Conservation (phyloP, 129 eudicot species). For the Pseudognaphalium luteoalbum region DNA sequence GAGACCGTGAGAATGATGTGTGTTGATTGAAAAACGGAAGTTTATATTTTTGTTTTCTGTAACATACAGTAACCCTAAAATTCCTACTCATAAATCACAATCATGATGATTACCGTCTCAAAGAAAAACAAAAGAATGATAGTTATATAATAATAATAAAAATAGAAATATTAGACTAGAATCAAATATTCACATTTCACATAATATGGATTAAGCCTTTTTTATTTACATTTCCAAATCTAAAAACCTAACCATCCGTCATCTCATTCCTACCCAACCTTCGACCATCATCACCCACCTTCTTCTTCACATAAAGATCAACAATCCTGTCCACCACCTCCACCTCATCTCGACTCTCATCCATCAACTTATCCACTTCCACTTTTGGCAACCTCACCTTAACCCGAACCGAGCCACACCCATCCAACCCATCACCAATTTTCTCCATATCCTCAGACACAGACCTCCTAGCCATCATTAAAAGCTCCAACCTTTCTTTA, state of each 20-base stretch:
- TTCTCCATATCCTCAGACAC: slow-evolving; percentile 42
- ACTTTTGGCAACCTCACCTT: slow-evolving; percentile 66
- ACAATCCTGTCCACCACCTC: slow-evolving; percentile 61
- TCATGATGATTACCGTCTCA: background rate
- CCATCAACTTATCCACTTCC: slow-evolving; percentile 50
- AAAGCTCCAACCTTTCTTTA: slow-evolving; percentile 47
- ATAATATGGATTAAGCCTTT: background rate
- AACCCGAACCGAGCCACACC: slow-evolving; percentile 45
- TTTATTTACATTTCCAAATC: slow-evolving; percentile 18
- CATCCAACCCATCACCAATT: slow-evolving; percentile 21
- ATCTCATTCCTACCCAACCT: slow-evolving; percentile 17
- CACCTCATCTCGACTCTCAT: slow-evolving; percentile 49
- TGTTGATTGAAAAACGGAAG: no score
- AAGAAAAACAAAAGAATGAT: background rate
- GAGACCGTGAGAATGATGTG: no score
- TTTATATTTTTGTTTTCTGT: no score
- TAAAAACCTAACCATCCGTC: slow-evolving; percentile 11
- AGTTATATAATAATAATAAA: no score
- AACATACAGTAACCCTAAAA: background rate
- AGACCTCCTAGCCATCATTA: slow-evolving; percentile 48
- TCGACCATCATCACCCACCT: slow-evolving; percentile 21
- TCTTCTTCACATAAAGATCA: slow-evolving; percentile 50
- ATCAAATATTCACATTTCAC: slow-evolving; percentile 9
- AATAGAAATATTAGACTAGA: background rate
- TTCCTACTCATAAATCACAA: background rate